phyloP scores from a whole-genome alignment of 768 basidiomycete species.

The Macrolepiota dolichaula region DNA sequence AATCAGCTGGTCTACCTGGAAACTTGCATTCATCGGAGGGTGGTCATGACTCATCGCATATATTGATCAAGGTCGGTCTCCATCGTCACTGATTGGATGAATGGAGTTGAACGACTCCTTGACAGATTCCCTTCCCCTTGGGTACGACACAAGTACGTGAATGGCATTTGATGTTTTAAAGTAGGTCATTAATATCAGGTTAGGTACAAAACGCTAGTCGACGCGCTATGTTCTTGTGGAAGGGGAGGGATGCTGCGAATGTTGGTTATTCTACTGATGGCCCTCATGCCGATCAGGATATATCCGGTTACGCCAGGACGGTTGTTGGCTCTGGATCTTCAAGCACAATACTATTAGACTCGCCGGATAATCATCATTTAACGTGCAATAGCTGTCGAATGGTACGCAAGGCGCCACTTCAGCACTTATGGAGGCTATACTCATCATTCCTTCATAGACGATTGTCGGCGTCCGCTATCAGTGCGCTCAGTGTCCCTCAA shows the following conservation, averaged over 20 bases:
- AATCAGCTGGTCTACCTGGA: constrained; percentile 81
- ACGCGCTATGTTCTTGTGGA: constrained; percentile 74
- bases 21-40: constrained; percentile 75
- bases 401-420: constrained; percentile 31
- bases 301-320: constrained; percentile 64
- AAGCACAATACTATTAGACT: constrained; percentile 29
- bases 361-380: constrained; percentile 51
- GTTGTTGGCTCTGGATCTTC: constrained; percentile 50
- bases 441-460: constrained; percentile 34
- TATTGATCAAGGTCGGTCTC: constrained; percentile 80
- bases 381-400: constrained; percentile 59
- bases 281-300: constrained; percentile 54
- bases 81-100: background rate
- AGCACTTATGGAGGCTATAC: background rate
- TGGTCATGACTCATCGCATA: constrained; percentile 82
- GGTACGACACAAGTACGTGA: constrained; percentile 59
- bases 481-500: constrained; percentile 85
- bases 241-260: constrained; percentile 66
- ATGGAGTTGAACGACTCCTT: background rate
- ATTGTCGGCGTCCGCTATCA: constrained; percentile 84
- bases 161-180: background rate
- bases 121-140: constrained; percentile 83
- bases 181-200: background rate
- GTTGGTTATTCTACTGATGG: constrained; percentile 43
- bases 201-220: constrained; percentile 68